Percentiles rank a stretch among this genome's conserved stretches.
These are phyloP conservation scores for Rhodocollybia butyracea DNA, from an alignment of 768 basidiomycete genomes.

Conservation along the genomic window DNA sequence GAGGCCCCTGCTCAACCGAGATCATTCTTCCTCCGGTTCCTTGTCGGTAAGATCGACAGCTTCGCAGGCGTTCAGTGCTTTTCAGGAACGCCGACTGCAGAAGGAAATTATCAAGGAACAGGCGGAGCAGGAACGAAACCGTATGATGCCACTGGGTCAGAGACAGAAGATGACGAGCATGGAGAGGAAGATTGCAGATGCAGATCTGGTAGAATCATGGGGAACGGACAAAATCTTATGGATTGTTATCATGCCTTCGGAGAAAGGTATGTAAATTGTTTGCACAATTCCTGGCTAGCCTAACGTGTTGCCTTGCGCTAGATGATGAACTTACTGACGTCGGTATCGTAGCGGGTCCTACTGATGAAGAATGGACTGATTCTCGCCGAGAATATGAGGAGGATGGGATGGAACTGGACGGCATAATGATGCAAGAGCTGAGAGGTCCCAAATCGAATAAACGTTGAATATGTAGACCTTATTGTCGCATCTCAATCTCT, in stretches of 20 bases:
- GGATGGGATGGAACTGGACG: constrained; percentile 1
- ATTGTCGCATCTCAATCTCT: no score
- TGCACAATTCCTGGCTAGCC: background rate
- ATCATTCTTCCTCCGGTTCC: background rate
- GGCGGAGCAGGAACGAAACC: background rate
- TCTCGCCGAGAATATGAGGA: background rate
- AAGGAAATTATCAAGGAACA: background rate
- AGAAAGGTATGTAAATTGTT: background rate
- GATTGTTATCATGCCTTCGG: constrained; percentile 7
- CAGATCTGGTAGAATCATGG: constrained; percentile 6
- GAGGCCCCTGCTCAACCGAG: background rate
- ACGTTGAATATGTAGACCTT: no score
- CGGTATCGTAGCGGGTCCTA: background rate
- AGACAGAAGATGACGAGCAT: background rate
- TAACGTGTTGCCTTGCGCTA: background rate
- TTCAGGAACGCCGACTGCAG: background rate
- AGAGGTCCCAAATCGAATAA: no score
- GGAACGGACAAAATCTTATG: background rate
- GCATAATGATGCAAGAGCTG: no score
- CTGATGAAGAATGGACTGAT: constrained; percentile 4
- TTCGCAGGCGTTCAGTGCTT: background rate
- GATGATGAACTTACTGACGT: constrained; percentile 5
- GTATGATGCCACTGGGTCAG: background rate
- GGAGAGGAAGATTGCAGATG: background rate
- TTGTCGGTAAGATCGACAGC: background rate